These are phyloP conservation scores for Neurospora tetrasperma DNA, from an alignment of 495 filamentous ascomycete genomes.

Conservation along the genomic window DNA sequence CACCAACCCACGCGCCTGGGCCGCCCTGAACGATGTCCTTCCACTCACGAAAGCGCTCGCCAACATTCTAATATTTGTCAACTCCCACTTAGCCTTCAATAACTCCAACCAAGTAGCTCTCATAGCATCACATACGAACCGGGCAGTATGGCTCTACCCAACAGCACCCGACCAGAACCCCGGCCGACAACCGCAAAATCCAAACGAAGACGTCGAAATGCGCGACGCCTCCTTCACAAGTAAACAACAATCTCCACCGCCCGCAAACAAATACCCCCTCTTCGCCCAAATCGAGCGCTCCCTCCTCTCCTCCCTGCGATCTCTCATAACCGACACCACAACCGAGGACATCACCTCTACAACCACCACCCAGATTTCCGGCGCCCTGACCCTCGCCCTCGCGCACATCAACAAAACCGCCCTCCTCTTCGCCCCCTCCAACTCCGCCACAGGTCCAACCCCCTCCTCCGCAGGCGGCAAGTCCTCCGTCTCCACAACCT, in stretches of 20 bases:
- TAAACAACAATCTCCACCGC: slow-evolving; percentile 7
- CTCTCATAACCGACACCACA: slow-evolving; percentile 57
- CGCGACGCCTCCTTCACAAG: slow-evolving; percentile 18
- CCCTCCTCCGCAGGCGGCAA: slow-evolving; percentile 18
- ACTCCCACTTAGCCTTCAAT: slow-evolving; percentile 87
- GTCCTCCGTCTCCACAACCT: slow-evolving; percentile 9
- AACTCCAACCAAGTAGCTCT: slow-evolving; percentile 87
- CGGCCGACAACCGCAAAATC: background rate
- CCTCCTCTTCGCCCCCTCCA: slow-evolving; percentile 26
- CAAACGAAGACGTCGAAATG: slow-evolving; percentile 37
- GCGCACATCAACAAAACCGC: slow-evolving; percentile 67
- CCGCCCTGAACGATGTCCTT: slow-evolving; percentile 62
- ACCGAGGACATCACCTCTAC: slow-evolving; percentile 47
- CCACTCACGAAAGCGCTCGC: slow-evolving; percentile 75
- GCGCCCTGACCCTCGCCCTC: slow-evolving; percentile 81
- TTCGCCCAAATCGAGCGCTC: slow-evolving; percentile 77
- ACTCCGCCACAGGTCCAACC: slow-evolving; percentile 7
- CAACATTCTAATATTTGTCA: slow-evolving; percentile 90
- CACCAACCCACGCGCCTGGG: slow-evolving; percentile 94
- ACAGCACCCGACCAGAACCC: slow-evolving; percentile 20
- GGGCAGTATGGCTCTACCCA: slow-evolving; percentile 84
- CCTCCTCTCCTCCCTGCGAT: slow-evolving; percentile 58
- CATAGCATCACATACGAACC: slow-evolving; percentile 77
- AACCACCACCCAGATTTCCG: slow-evolving; percentile 70
- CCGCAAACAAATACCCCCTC: slow-evolving; percentile 85